Percentiles rank a stretch among this genome's conserved stretches.
These are phyloP conservation scores for Chrysanthemum makinoi DNA, from an alignment of 129 eudicot species.

Conservation along the genomic window DNA sequence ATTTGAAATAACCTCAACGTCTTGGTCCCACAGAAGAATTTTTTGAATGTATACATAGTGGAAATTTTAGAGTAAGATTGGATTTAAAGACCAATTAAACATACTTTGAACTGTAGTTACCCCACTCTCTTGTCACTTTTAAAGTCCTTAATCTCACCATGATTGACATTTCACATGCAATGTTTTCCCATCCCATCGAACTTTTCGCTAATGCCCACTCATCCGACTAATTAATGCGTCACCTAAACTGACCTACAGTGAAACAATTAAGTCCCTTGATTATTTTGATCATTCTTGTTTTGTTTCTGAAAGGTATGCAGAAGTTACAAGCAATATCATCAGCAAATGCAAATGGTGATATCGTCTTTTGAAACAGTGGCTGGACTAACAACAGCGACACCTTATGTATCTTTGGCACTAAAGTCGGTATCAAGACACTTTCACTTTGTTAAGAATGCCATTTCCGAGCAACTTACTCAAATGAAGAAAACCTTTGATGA, in stretches of 20 bases:
- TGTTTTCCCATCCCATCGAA: constrained; percentile 29
- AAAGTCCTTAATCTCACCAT: constrained; percentile 31
- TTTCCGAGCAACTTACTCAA: constrained; percentile 60
- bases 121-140: constrained; percentile 41
- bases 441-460: constrained; percentile 61
- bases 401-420: constrained; percentile 62
- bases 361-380: constrained; percentile 81
- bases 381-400: constrained; percentile 74
- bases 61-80: constrained; percentile 5
- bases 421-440: constrained; percentile 69
- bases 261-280: not conserved
- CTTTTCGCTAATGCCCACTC: constrained; percentile 16
- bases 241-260: not conserved
- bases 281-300: constrained; percentile 6
- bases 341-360: constrained; percentile 81
- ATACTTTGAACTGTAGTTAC: constrained; percentile 43
- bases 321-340: constrained; percentile 84
- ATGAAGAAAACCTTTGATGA: constrained; percentile 52
- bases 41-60: constrained; percentile 1
- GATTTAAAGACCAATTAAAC: constrained; percentile 20
- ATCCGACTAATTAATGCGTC: not conserved
- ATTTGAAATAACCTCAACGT: constrained; percentile 2
- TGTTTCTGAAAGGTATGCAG: constrained; percentile 50
- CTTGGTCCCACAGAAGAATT: not conserved
- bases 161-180: constrained; percentile 41